These are phyloP conservation scores for Pythium phragmitis DNA, from an alignment of 352 stramenopile genomes.

Conservation along the genomic window DNA sequence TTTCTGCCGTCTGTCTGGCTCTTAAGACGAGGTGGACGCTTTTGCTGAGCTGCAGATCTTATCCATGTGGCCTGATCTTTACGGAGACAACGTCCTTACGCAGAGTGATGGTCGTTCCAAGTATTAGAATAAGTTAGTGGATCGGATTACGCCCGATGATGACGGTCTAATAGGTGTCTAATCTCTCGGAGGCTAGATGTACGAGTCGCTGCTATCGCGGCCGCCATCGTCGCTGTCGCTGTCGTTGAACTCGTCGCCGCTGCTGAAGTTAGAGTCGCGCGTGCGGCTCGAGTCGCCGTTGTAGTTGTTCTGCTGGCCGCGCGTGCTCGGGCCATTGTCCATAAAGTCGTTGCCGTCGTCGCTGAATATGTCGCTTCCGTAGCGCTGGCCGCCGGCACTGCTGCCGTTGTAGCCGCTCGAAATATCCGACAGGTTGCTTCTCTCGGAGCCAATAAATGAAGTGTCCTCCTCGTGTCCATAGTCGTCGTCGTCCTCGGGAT, in stretches of 20 bases:
- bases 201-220: conserved; percentile 8
- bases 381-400: background rate
- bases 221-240: conserved; percentile 17
- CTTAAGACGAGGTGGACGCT: background rate
- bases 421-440: conserved; percentile 7
- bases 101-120: background rate
- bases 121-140: conserved; percentile 2
- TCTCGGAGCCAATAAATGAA: conserved; percentile 6
- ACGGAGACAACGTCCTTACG: background rate
- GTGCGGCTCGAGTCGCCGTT: background rate
- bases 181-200: background rate
- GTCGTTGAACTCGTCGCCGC: conserved; percentile 21
- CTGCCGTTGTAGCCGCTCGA: conserved; percentile 12
- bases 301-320: background rate
- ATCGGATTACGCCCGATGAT: background rate
- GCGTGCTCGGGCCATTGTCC: background rate
- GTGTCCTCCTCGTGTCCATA: conserved; percentile 5
- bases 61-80: conserved; percentile 6
- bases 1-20: background rate
- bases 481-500: conserved; percentile 17
- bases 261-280: conserved; percentile 15
- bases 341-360: conserved; percentile 23
- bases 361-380: conserved; percentile 23
- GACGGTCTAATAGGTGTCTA: background rate
- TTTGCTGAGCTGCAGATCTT: conserved; percentile 1